Evolutionary conservation across 2,329 filamentous ascomycete species (phyloP).

Genomic region (Lizonia empirigonia): DNA sequence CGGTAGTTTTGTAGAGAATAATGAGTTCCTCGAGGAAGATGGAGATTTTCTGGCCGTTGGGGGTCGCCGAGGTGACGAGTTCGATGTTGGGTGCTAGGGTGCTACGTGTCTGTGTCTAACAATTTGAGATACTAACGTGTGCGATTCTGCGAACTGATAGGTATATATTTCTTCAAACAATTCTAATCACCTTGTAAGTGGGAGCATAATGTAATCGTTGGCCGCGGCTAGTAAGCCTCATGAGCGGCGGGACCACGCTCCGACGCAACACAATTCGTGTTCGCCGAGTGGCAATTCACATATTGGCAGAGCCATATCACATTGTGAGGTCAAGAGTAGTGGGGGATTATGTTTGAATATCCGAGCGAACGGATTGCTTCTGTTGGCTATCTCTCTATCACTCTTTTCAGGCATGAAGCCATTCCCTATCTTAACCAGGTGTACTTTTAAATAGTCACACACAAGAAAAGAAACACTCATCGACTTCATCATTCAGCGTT

Average conservation of each 20-base stretch:
- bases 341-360: not conserved
- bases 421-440: not conserved
- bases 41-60: slow-evolving; percentile 85
- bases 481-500: not conserved
- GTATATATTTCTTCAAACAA: not conserved
- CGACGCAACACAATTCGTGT: too few species aligned
- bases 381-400: slow-evolving; percentile 4
- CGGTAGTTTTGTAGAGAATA: slow-evolving; percentile 28
- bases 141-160: not conserved
- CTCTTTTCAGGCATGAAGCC: slow-evolving; percentile 7
- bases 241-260: too few species aligned
- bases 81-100: slow-evolving; percentile 58
- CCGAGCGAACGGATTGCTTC: slow-evolving; percentile 7
- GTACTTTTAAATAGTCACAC: slow-evolving; percentile 6
- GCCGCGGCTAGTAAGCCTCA: too few species aligned
- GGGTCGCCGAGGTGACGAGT: slow-evolving; percentile 80
- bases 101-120: slow-evolving; percentile 15
- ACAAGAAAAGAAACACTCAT: slow-evolving; percentile 8
- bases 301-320: too few species aligned
- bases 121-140: not conserved
- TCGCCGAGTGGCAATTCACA: too few species aligned
- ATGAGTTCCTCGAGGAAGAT: slow-evolving; percentile 82
- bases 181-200: not conserved
- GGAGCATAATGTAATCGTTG: too few species aligned
- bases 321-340: not conserved